Percentiles rank a stretch among this genome's conserved stretches.
phyloP scores from a whole-genome alignment of 2,329 filamentous ascomycete genomes.

The Cercospora nicotianae region DNA sequence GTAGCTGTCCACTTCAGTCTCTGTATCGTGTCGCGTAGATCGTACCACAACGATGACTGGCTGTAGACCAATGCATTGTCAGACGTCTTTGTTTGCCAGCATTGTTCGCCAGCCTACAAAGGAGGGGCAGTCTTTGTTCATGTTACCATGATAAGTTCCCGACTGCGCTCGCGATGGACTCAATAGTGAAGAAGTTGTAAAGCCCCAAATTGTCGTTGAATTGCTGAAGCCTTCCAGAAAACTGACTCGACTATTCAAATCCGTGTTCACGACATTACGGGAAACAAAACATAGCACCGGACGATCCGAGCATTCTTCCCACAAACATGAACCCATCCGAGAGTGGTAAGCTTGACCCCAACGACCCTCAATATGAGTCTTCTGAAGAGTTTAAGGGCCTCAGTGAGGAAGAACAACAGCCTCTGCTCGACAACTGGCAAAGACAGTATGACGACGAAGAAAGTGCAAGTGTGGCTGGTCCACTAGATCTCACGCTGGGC shows the following conservation, averaged over 20 bases:
- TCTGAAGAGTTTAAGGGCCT: not conserved
- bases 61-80: not conserved
- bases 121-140: not conserved
- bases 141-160: not conserved
- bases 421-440: not conserved
- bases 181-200: not conserved
- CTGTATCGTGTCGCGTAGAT: not conserved
- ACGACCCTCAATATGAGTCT: not conserved
- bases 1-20: not conserved
- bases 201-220: not conserved
- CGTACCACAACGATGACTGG: not conserved
- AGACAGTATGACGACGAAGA: constrained; percentile 6
- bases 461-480: not conserved
- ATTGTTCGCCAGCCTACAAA: not conserved
- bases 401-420: not conserved
- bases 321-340: not conserved
- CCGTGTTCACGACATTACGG: not conserved
- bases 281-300: not conserved
- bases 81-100: not conserved
- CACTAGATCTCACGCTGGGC: constrained; percentile 17
- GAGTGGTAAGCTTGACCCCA: not conserved
- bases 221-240: not conserved
- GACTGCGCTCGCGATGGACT: not conserved
- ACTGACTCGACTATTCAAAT: not conserved
- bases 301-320: not conserved